A percentile compares a stretch with the other conserved stretches of the same genome.
These are phyloP conservation scores for Fusarium armeniacum DNA, from an alignment of 2,329 filamentous ascomycete species.

Conservation along the genomic window DNA sequence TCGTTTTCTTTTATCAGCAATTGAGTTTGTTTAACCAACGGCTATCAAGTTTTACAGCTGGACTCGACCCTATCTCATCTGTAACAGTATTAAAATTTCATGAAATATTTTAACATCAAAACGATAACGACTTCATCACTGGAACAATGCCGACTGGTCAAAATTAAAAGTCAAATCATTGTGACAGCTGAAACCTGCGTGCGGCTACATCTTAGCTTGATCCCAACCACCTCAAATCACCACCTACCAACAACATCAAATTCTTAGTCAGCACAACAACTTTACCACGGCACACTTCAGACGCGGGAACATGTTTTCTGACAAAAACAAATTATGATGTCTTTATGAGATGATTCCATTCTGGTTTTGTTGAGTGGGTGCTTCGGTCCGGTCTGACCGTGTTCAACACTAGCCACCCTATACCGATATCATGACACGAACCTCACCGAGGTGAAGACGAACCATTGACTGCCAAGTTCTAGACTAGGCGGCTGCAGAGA, in stretches of 20 bases:
- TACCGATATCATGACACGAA: not conserved
- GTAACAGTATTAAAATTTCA: not conserved
- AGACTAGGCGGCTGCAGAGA: not conserved
- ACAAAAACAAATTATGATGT: not conserved
- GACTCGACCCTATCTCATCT: too few species aligned
- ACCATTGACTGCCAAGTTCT: not conserved
- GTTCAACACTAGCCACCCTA: not conserved
- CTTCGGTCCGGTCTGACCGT: not conserved
- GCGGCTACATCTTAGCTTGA: conserved; percentile 1
- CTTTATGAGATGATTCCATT: too few species aligned
- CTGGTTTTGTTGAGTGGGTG: too few species aligned
- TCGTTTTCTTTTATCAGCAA: not conserved
- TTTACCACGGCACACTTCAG: not conserved
- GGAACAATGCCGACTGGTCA: conserved; percentile 19
- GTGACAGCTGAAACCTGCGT: conserved; percentile 7
- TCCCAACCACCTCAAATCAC: not conserved
- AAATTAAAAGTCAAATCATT: not conserved
- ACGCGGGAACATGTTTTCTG: not conserved
- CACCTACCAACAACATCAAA: not conserved
- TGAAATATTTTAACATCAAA: not conserved
- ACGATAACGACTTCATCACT: not conserved
- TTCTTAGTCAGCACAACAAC: not conserved
- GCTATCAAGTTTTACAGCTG: not conserved
- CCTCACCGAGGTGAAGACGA: not conserved
- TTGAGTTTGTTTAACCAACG: not conserved